phyloP scores from a whole-genome alignment of 1,284 basidiomycete species.

The Ganoderma multipileum region DNA sequence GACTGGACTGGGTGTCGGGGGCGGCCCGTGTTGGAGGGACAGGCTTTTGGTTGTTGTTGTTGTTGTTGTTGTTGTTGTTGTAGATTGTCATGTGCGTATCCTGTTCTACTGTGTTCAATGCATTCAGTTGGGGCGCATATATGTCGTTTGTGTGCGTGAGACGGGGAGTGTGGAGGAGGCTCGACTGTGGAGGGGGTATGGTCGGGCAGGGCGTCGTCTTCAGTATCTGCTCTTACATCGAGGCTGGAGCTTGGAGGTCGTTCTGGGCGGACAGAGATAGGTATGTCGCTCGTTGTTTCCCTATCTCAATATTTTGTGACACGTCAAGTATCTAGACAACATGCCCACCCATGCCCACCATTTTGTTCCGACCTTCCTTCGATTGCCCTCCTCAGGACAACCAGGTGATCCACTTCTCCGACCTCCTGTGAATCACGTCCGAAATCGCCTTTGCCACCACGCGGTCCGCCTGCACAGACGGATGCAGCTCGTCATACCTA shows the following conservation, averaged over 20 bases:
- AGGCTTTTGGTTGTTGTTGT: conserved; percentile 30
- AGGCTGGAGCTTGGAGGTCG: no score
- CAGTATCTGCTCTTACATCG: no score
- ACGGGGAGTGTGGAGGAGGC: not conserved
- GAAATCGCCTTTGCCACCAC: conserved; percentile 58
- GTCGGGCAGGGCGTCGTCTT: no score
- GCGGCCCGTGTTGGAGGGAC: conserved; percentile 66
- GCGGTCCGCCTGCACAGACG: conserved; percentile 61
- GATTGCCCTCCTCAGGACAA: conserved; percentile 41
- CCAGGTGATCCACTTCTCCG: conserved; percentile 56
- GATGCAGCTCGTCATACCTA: conserved; percentile 65
- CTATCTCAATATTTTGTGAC: no score
- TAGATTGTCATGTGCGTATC: not conserved
- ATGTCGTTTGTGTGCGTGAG: not conserved
- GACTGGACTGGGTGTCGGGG: conserved; percentile 43
- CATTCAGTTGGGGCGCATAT: not conserved
- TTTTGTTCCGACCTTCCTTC: not conserved
- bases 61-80: not conserved
- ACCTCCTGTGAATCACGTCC: conserved; percentile 48
- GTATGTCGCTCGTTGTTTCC: no score
- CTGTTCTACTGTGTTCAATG: not conserved
- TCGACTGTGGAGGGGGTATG: not conserved
- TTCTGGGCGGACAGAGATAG: not conserved
- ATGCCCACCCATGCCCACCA: no score
- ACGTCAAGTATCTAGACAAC: not conserved